Evolutionary conservation across 2,329 filamentous ascomycete species (phyloP), one percentile per base, ranked within the genome.

Genomic region (Colletotrichum somersetense): DNA sequence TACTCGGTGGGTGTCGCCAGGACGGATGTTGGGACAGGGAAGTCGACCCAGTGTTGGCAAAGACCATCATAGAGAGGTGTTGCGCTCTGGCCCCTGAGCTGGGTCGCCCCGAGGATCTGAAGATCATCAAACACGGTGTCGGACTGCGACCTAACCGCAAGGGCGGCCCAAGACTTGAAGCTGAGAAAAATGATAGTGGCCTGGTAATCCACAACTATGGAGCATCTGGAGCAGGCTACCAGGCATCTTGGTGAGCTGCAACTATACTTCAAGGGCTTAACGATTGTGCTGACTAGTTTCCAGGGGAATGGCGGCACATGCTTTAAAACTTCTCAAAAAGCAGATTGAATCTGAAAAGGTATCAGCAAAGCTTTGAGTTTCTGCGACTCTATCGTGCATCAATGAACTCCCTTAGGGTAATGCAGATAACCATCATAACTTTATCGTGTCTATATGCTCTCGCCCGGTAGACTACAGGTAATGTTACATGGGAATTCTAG

Each of bases 11-110:
- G 0, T 81, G 79, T 58, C 74, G 79, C 30, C 73, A 80, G 38
- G 76, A 81, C 46, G 76, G 76, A 4, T 78, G 77, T 26, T 82
- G 80, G 80, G 75, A 78, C 62, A 77, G 72, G 5, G 74, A 78
- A 18, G 75, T 78, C 1, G 78, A 79, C 67, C 52, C 74, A 8
- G 76, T 77, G 23, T 76, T 82, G 64, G 76, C 80, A 0, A 76
- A 79, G 61, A 77, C 77, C 65, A 82, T 82, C 35, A 79, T 77
- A 67, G 75, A 74, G 38, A 74, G 80, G 61, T 81, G 80, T 70
- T 81, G 79, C 70, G 77, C 75, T 10, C 67, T 82, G 50, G 77
- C 75, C 2, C 80, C 81, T 0, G 79, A 81, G 66, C 71, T 81
- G 1, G 80, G 80, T 62, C 57, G 77, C 79, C 6, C 65, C 2